Percentiles rank a stretch among this genome's conserved stretches.
Evolutionary conservation across 2,329 filamentous ascomycete species (phyloP).

Genomic region (Aspergillus terreus): DNA sequence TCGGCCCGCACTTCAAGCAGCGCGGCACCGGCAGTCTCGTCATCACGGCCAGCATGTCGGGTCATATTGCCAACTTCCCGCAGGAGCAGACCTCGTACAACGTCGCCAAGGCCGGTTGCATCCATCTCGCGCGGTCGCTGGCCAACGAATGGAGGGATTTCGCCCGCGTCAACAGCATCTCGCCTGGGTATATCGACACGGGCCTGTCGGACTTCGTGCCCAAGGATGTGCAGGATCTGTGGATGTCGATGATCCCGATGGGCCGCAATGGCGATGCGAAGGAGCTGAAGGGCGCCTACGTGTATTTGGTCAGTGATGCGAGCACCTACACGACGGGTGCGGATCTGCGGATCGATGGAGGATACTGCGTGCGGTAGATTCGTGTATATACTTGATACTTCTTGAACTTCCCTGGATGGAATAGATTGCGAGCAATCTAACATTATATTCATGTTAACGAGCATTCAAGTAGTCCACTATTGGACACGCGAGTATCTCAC

Average conservation of each 20-base stretch:
- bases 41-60: conserved; percentile 62
- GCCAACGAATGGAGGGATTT: conserved; percentile 69
- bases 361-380: conserved; percentile 43
- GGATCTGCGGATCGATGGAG: conserved; percentile 48
- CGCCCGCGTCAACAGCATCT: conserved; percentile 65
- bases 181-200: conserved; percentile 66
- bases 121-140: conserved; percentile 60
- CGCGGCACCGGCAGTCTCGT: conserved; percentile 62
- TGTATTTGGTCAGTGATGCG: conserved; percentile 48
- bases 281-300: conserved; percentile 60
- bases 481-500: no score
- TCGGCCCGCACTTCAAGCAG: conserved; percentile 73
- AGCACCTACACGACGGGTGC: conserved; percentile 49
- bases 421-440: neutral
- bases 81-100: conserved; percentile 67
- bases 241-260: conserved; percentile 59
- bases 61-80: conserved; percentile 54
- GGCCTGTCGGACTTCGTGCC: conserved; percentile 63
- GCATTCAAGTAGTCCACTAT: no score
- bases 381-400: neutral
- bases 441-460: no score
- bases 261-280: conserved; percentile 61
- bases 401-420: conserved; percentile 1
- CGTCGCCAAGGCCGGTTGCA: conserved; percentile 63
- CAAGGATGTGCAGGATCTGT: conserved; percentile 54